Percentiles rank a stretch among this genome's conserved stretches.
These are phyloP conservation scores for Suhomyces guaymorum DNA, from an alignment of 1,139 yeast genomes.

Conservation along the genomic window DNA sequence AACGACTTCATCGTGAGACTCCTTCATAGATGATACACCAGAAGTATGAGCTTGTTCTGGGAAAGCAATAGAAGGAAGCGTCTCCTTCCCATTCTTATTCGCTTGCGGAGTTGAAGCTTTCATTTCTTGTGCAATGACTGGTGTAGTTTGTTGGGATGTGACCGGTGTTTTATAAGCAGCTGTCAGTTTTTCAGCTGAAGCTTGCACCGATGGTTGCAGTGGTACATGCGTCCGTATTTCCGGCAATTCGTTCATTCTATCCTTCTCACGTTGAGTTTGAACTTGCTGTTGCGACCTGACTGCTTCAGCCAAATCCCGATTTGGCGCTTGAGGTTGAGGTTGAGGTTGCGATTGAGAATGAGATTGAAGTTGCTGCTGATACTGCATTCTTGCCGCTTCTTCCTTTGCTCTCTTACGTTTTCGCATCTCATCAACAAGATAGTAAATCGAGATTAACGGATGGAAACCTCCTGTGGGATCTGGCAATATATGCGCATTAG, in stretches of 20 bases:
- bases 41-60: conserved; percentile 76
- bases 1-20: conserved; percentile 10
- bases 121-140: conserved; percentile 4
- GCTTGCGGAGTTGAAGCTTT: conserved; percentile 6
- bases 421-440: conserved; percentile 79
- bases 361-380: conserved; percentile 16
- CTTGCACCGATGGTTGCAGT: not conserved
- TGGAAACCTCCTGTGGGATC: conserved; percentile 92
- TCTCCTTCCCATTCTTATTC: conserved; percentile 2
- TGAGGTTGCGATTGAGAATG: conserved; percentile 5
- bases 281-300: conserved; percentile 6
- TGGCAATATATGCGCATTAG: conserved; percentile 43
- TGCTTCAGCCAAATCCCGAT: conserved; percentile 4
- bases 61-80: conserved; percentile 38
- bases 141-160: conserved; percentile 4
- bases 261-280: conserved; percentile 1
- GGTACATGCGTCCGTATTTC: conserved; percentile 7
- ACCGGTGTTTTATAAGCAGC: conserved; percentile 1
- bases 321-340: conserved; percentile 7
- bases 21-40: conserved; percentile 24
- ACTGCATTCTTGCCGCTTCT: conserved; percentile 36
- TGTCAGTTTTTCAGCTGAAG: conserved; percentile 1
- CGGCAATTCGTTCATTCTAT: conserved; percentile 8
- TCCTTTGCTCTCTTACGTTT: conserved; percentile 67
- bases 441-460: conserved; percentile 85